Evolutionary conservation across 2,329 filamentous ascomycete genomes (phyloP).

Genomic region (Nannizziopsis barbatae): DNA sequence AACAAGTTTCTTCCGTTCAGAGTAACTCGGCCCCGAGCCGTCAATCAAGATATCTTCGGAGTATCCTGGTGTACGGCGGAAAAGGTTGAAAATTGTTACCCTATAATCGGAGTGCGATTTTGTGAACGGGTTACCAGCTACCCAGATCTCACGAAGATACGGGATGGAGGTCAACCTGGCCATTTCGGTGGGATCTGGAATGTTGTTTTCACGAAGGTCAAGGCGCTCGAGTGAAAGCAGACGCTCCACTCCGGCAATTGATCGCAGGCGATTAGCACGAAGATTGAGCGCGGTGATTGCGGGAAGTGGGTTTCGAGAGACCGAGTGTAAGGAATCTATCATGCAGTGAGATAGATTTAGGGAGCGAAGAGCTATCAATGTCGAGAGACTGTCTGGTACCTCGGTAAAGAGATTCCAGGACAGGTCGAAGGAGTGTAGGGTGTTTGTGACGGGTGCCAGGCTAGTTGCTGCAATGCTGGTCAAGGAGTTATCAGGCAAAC

Average conservation of each 20-base stretch:
- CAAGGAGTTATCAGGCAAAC: constrained; percentile 80
- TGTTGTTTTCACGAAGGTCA: constrained; percentile 78
- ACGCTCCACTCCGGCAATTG: constrained; percentile 80
- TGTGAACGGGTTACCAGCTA: constrained; percentile 83
- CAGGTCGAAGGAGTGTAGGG: constrained; percentile 80
- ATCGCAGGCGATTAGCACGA: constrained; percentile 73
- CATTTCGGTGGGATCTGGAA: constrained; percentile 84
- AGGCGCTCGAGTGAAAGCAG: constrained; percentile 78
- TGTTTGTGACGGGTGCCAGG: constrained; percentile 71
- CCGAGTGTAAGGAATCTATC: constrained; percentile 86
- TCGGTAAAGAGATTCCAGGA: constrained; percentile 90
- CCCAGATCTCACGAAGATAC: constrained; percentile 84
- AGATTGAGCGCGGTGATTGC: constrained; percentile 90
- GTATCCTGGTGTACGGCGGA: constrained; percentile 79
- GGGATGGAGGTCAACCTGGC: constrained; percentile 82
- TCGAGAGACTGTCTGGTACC: constrained; percentile 81
- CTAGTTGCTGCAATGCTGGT: constrained; percentile 66
- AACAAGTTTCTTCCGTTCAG: constrained; percentile 71
- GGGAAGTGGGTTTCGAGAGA: constrained; percentile 74
- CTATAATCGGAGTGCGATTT: constrained; percentile 78
- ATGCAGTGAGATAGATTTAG: constrained; percentile 94
- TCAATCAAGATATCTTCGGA: constrained; percentile 86
- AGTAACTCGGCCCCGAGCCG: constrained; percentile 66
- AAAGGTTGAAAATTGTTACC: constrained; percentile 88
- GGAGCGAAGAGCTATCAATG: constrained; percentile 74